Evolutionary conservation across 202 grass and related monocot species (phyloP).

Genomic region (Cymbopogon flexuosus): DNA sequence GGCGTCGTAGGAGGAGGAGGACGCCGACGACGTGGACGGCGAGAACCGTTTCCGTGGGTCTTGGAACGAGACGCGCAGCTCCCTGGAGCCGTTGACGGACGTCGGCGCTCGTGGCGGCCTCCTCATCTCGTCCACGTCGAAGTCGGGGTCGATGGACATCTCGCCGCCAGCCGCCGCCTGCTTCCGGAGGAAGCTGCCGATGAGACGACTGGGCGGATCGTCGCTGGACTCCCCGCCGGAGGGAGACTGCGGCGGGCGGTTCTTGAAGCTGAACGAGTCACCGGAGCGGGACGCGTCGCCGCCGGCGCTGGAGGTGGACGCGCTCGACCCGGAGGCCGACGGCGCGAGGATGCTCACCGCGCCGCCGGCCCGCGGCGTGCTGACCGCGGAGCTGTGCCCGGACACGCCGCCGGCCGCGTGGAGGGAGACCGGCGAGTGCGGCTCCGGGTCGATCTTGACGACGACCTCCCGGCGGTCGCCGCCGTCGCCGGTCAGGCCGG

Average conservation of each 20-base stretch:
- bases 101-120: constrained; percentile 21
- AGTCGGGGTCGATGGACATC: constrained; percentile 58
- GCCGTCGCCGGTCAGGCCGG: background rate
- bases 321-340: constrained; percentile 6
- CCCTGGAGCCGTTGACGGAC: constrained; percentile 35
- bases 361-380: constrained; percentile 18
- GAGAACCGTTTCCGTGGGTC: constrained; percentile 24
- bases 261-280: constrained; percentile 61
- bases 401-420: background rate
- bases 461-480: constrained; percentile 57
- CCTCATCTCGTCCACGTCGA: constrained; percentile 63
- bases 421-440: constrained; percentile 17
- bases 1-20: constrained; percentile 42
- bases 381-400: constrained; percentile 3
- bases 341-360: background rate
- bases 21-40: constrained; percentile 30
- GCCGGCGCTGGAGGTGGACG: background rate
- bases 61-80: constrained; percentile 65
- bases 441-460: constrained; percentile 71
- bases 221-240: constrained; percentile 34
- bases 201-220: constrained; percentile 69
- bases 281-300: constrained; percentile 25
- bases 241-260: constrained; percentile 24
- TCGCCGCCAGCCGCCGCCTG: constrained; percentile 54
- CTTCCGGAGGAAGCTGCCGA: constrained; percentile 67